A percentile compares a stretch with the other conserved stretches of the same genome.
phyloP scores from a whole-genome alignment of 73 alveolate genomes.

The Symbiodinium pilosum region DNA sequence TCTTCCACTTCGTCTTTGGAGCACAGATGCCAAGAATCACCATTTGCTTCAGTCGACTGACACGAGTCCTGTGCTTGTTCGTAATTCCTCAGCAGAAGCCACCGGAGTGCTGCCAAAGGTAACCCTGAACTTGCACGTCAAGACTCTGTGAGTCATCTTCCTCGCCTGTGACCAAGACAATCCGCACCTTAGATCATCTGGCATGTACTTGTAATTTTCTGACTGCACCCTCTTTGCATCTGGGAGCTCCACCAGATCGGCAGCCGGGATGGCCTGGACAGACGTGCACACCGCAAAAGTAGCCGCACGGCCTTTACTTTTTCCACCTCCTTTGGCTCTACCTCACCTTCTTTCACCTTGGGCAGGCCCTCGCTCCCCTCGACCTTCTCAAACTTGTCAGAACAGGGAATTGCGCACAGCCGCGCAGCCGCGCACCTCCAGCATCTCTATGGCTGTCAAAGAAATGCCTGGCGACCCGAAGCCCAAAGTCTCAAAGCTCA shows the following conservation, averaged over 20 bases:
- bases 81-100: not conserved
- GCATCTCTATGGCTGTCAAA: not conserved
- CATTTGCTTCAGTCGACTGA: not conserved
- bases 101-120: not conserved
- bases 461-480: too few species aligned
- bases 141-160: not conserved
- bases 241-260: not conserved
- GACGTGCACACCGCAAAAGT: not conserved
- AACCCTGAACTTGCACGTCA: not conserved
- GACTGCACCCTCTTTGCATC: not conserved
- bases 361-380: not conserved
- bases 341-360: not conserved
- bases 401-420: not conserved
- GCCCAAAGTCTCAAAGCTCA: not conserved
- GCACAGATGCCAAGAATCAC: constrained; percentile 24
- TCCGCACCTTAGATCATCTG: not conserved
- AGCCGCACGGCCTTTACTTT: not conserved
- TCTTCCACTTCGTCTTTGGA: not conserved
- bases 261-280: not conserved
- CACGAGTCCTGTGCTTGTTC: not conserved
- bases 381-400: not conserved
- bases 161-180: not conserved
- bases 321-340: not conserved
- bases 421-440: not conserved
- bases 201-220: not conserved